Conservation (phyloP, 1,139 yeast genomes). For the Kodamaea fungicola region DNA sequence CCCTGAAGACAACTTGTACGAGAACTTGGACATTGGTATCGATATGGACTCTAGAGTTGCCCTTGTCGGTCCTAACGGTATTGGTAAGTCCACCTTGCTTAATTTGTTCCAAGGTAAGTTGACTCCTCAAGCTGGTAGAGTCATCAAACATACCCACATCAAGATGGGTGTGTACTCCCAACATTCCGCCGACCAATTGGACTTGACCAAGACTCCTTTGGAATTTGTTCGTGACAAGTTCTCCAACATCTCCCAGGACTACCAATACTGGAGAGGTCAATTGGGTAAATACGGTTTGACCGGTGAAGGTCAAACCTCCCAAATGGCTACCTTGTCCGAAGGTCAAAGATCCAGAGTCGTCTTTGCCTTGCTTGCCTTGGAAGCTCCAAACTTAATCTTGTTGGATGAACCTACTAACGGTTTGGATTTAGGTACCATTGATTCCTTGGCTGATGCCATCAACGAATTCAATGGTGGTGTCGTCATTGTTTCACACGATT, state of each 20-base stretch:
- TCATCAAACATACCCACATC: slow-evolving; percentile 94
- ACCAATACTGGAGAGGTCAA: slow-evolving; percentile 99
- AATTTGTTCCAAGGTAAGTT: slow-evolving; percentile 95
- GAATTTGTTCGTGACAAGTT: slow-evolving; percentile 96
- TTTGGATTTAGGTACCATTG: slow-evolving; percentile 96
- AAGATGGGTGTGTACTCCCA: slow-evolving; percentile 98
- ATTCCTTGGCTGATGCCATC: slow-evolving; percentile 95
- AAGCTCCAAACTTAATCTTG: slow-evolving; percentile 88
- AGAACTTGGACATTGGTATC: slow-evolving; percentile 91
- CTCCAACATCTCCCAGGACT: slow-evolving; percentile 87
- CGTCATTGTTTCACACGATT: slow-evolving; percentile 97
- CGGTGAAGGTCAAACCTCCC: slow-evolving; percentile 98
- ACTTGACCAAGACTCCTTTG: slow-evolving; percentile 88
- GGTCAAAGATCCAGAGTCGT: slow-evolving; percentile 99
- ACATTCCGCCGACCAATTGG: slow-evolving; percentile 98
- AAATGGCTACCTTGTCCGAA: slow-evolving; percentile 97
- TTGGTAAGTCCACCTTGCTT: slow-evolving; percentile 94
- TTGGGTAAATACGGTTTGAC: slow-evolving; percentile 97
- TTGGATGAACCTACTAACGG: slow-evolving; percentile 99
- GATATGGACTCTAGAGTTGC: slow-evolving; percentile 99
- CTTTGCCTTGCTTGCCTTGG: slow-evolving; percentile 91
- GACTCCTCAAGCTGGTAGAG: slow-evolving; percentile 88
- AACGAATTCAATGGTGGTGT: slow-evolving; percentile 96
- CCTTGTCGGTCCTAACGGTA: slow-evolving; percentile 98
- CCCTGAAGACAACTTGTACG: slow-evolving; percentile 83